Percentiles rank a stretch among this genome's conserved stretches.
Evolutionary conservation across 495 filamentous ascomycete species (phyloP).

Genomic region (Immersiella caudata): DNA sequence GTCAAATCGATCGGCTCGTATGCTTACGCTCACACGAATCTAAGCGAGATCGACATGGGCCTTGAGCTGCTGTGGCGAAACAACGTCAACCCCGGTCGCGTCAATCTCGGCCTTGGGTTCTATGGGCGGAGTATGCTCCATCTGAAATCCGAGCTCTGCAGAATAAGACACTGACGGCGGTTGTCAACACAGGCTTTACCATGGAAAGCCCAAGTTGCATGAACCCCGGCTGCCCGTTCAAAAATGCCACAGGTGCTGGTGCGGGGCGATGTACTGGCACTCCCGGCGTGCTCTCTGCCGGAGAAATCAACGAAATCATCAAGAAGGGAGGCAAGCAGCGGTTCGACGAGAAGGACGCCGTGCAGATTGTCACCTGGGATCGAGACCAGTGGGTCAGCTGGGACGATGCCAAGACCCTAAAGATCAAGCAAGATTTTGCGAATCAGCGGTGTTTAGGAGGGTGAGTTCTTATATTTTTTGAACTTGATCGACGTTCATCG

Average conservation of each 20-base stretch:
- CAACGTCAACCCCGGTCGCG: slow-evolving; percentile 44
- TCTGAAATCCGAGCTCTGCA: no score
- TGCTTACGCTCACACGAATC: slow-evolving; percentile 53
- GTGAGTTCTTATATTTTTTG: no score
- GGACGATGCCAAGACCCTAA: slow-evolving; percentile 44
- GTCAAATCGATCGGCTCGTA: slow-evolving; percentile 18
- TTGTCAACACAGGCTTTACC: no score
- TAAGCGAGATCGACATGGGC: slow-evolving; percentile 54
- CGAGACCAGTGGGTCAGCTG: slow-evolving; percentile 50
- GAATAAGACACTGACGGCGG: no score
- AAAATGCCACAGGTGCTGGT: slow-evolving; percentile 17
- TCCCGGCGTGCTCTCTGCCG: slow-evolving; percentile 39
- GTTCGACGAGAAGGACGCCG: slow-evolving; percentile 28
- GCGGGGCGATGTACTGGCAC: slow-evolving; percentile 39
- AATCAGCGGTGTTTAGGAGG: slow-evolving; percentile 33
- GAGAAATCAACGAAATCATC: slow-evolving; percentile 42
- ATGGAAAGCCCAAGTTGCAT: slow-evolving; percentile 23
- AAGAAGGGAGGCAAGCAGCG: neutral
- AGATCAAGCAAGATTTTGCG: slow-evolving; percentile 44
- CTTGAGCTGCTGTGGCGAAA: slow-evolving; percentile 56
- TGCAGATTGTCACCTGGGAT: slow-evolving; percentile 43
- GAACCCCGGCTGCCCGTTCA: slow-evolving; percentile 32
- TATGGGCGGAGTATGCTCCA: slow-evolving; percentile 55
- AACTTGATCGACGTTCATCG: no score
- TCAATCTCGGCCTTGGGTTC: slow-evolving; percentile 52